Percentiles rank a stretch among this genome's conserved stretches.
These are phyloP conservation scores for Aspergillus cejpii DNA, from an alignment of 2,329 filamentous ascomycete species.

Conservation along the genomic window DNA sequence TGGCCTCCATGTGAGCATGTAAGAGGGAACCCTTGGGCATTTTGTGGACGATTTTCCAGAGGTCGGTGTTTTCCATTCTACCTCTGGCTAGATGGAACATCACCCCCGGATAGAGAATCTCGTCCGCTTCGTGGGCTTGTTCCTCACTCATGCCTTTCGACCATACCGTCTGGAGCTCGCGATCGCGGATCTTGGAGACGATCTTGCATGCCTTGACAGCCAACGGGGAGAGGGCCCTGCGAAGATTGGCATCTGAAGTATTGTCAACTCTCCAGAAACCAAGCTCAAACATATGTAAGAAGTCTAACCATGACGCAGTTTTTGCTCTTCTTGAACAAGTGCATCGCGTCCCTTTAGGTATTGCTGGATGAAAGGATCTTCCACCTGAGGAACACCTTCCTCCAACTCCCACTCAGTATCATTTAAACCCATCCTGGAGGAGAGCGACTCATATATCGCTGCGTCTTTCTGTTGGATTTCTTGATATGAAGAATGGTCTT, in stretches of 20 bases:
- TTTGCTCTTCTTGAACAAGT: slow-evolving; percentile 74
- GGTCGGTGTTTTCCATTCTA: slow-evolving; percentile 74
- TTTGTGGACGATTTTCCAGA: slow-evolving; percentile 75
- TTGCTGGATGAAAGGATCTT: slow-evolving; percentile 73
- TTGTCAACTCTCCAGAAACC: slow-evolving; percentile 1
- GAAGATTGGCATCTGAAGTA: slow-evolving; percentile 27
- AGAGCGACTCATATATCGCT: not conserved
- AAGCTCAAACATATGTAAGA: not conserved
- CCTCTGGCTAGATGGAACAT: slow-evolving; percentile 84
- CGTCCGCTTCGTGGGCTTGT: slow-evolving; percentile 55
- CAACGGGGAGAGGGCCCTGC: slow-evolving; percentile 62
- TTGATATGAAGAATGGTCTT: not conserved
- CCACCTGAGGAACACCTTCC: slow-evolving; percentile 42
- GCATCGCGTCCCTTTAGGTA: slow-evolving; percentile 70
- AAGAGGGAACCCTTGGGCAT: slow-evolving; percentile 72
- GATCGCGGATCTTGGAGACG: slow-evolving; percentile 68
- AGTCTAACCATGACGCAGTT: slow-evolving; percentile 65
- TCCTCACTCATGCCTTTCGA: slow-evolving; percentile 64
- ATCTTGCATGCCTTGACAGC: slow-evolving; percentile 72
- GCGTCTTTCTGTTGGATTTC: no score
- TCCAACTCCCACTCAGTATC: slow-evolving; percentile 33
- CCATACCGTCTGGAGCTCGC: slow-evolving; percentile 73
- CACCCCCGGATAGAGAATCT: slow-evolving; percentile 76
- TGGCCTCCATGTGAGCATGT: slow-evolving; percentile 85
- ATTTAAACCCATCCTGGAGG: slow-evolving; percentile 14